Evolutionary conservation across 495 filamentous ascomycete genomes (phyloP).

Genomic region (Bacidia gigantensis): DNA sequence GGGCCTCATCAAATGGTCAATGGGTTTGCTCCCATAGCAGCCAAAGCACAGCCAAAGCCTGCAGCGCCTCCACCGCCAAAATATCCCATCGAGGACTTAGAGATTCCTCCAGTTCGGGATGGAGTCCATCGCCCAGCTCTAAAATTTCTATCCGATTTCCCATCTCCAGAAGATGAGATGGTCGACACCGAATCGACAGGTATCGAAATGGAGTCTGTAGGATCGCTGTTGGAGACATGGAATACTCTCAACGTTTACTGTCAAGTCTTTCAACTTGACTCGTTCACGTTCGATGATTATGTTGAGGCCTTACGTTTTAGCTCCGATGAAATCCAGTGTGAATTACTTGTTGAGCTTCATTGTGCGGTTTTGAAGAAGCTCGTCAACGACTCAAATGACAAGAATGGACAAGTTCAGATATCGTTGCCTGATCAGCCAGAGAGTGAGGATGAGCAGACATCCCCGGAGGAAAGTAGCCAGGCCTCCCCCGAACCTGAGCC

Average conservation of each 20-base stretch:
- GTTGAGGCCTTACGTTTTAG: conserved; percentile 73
- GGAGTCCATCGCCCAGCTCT: conserved; percentile 54
- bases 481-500: conserved; percentile 44
- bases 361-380: conserved; percentile 82
- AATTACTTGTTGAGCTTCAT: conserved; percentile 81
- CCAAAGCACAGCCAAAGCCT: conserved; percentile 27
- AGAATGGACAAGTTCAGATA: conserved; percentile 63
- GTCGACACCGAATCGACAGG: conserved; percentile 23
- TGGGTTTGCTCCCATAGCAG: conserved; percentile 23
- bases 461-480: conserved; percentile 34
- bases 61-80: conserved; percentile 70
- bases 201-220: conserved; percentile 66
- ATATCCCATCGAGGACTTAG: conserved; percentile 90
- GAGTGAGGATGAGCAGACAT: conserved; percentile 40
- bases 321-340: conserved; percentile 64
- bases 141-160: conserved; percentile 59
- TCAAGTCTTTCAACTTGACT: conserved; percentile 82
- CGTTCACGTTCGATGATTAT: conserved; percentile 95
- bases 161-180: conserved; percentile 23
- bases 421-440: conserved; percentile 63
- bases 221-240: conserved; percentile 77
- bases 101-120: conserved; percentile 48
- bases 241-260: conserved; percentile 93
- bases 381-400: conserved; percentile 55
- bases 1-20: conserved; percentile 8